Percentiles rank a stretch among this genome's conserved stretches.
Evolutionary conservation across 1,284 basidiomycete genomes (phyloP).

Genomic region (Coriolopsis trogii): DNA sequence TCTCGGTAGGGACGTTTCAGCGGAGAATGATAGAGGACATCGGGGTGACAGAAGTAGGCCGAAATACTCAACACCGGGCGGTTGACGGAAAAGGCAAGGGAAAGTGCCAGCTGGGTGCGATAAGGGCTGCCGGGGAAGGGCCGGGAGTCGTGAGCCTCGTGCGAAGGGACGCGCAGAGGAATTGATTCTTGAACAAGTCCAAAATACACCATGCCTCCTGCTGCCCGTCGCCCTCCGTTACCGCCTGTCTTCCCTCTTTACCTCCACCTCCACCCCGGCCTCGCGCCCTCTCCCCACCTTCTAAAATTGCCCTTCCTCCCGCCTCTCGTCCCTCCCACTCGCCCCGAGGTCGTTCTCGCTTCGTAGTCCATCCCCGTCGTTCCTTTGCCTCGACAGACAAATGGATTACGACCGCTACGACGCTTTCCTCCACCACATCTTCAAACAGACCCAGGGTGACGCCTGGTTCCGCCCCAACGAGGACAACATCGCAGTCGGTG

Average conservation of each 20-base stretch:
- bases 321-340: constrained; percentile 19
- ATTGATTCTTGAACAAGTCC: constrained; percentile 6
- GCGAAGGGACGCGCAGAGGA: not conserved
- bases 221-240: constrained; percentile 2
- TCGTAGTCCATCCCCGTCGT: constrained; percentile 9
- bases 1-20: not conserved
- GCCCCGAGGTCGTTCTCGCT: constrained; percentile 6
- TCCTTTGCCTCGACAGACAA: constrained; percentile 20
- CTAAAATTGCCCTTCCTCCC: not conserved
- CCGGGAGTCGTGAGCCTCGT: not conserved
- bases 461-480: constrained; percentile 61
- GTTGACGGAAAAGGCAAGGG: not conserved
- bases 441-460: constrained; percentile 60
- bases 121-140: not conserved
- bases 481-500: constrained; percentile 56
- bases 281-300: constrained; percentile 15
- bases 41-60: not conserved
- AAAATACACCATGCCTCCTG: constrained; percentile 6
- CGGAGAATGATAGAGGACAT: not conserved
- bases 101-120: not conserved
- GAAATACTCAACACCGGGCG: not conserved
- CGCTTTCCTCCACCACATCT: constrained; percentile 56
- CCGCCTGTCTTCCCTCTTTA: constrained; percentile 2
- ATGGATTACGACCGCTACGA: constrained; percentile 55
- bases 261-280: constrained; percentile 11